Base-by-base conservation (phyloP, 2,329 filamentous ascomycete species). In the Fusarium oligoseptatum region DNA sequence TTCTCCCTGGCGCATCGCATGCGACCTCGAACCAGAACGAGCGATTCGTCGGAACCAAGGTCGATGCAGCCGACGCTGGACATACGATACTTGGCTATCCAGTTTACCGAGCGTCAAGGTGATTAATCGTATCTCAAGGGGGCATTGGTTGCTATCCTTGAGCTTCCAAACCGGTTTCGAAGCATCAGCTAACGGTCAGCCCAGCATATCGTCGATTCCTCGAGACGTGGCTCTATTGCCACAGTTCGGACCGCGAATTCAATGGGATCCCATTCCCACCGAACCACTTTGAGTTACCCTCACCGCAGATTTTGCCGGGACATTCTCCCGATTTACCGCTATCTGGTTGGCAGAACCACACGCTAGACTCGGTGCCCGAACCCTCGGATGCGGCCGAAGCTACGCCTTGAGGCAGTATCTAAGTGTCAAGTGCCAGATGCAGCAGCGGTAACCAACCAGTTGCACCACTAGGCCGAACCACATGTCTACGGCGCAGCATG, bases 41-140 rank as follows among this genome's bases (percentile, higher is more conserved):
- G 65, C 32, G 74, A 73, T 41, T 70, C 75, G 17, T 74, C 75
- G 27, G 79, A 82, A 36, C 64, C 75, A 41, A 74, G 72, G 57
- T 75, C 76, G 20, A 72, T 74, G 17, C 71, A 77, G 67, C 45
- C 72, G 60, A 48, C 79, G 4, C 75, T 85, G 17, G 85, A 87
- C 67, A 86, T 88, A 58, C 83, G 85, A 58, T 86, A 88, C 76
- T 80, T 88, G 32, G 85, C 85, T 7, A 84, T 88, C 50, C 87
- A 88, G 63, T 88, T 88, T 72, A 87, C 84, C 48, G 82, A 84
- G 50, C 81, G 84, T 32, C 83, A 86, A 74, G 87, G 87, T 88
- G 34, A 52, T 52, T 29, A 80, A 78, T 62, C 39, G 57, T 32
- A 48, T 41, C 36, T 52, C 29, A 52, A 27, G 22, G 50, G 50